Evolutionary conservation across 164 flowering plant species (phyloP).

Genomic region (Sextonia rubra): DNA sequence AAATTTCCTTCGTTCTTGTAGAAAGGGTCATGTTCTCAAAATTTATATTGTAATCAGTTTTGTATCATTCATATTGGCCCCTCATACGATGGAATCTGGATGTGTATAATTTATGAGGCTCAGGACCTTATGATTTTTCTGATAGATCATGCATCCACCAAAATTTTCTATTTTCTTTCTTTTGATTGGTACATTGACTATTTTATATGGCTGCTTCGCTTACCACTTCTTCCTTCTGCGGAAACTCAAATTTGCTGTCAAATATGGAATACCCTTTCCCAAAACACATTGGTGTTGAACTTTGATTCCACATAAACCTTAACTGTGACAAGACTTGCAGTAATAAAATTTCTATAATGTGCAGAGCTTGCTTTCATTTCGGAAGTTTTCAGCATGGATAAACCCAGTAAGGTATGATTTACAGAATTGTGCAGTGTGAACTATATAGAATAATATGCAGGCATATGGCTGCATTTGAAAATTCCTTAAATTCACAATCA

Average conservation of each 20-base stretch:
- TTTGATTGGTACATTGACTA: no score
- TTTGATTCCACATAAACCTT: background rate
- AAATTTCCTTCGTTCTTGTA: no score
- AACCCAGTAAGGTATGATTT: constrained; percentile 74
- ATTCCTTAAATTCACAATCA: background rate
- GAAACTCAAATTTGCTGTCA: background rate
- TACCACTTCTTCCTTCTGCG: background rate
- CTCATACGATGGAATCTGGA: no score
- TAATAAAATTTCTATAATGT: constrained; percentile 7
- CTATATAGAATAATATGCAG: no score
- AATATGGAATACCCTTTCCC: background rate
- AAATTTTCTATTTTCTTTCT: no score
- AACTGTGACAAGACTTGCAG: no score
- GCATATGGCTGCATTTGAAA: background rate
- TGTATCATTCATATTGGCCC: no score
- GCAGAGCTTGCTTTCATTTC: constrained; percentile 91
- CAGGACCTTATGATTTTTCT: no score
- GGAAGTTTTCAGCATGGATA: constrained; percentile 94
- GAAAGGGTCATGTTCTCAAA: no score
- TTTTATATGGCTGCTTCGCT: background rate
- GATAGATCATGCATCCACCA: no score
- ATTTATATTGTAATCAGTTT: no score
- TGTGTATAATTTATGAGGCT: no score
- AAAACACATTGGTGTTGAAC: background rate
- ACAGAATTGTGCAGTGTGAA: background rate